Base-by-base conservation (phyloP, 768 basidiomycete species). In the Serendipita sp. region DNA sequence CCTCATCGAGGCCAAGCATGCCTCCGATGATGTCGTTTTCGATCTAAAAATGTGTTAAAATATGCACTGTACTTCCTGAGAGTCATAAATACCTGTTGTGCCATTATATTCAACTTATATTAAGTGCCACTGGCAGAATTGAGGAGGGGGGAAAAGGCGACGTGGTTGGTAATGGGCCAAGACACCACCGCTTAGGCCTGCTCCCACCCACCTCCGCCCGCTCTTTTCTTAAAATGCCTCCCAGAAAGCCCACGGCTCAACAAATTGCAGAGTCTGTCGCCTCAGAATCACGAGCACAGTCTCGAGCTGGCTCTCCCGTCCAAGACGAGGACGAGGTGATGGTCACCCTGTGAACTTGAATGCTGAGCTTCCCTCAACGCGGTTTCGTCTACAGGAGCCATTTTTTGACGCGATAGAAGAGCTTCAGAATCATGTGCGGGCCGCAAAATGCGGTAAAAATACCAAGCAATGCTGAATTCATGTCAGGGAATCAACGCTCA, bases 401-500 rank as follows among this genome's bases (percentile, higher is more conserved):
- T 86, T 78, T 71, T 90, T 90, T 67, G 88, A 89, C 68, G 82
- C 75, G 22, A 80, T 90, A n/a, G 88, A 90, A 67, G 88, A 90
- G 66, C 82, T 90, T 14, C 88, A 90, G 69, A 84, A 87, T 66
- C 85, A 90, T 70, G 88, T 85, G 67, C 31, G 79, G 61, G 24
- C 56, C 2, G 22, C 38, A 48, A 60, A 33, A 66, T 41, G 45
- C 64, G 42, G 60, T 60, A 50, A 24, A 20, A 41, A 50, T 26
- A 41, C 42, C 50, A 60, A 22, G 61, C 45, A 4, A 58, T 33
- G 48, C 61, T 64, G 28, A 61, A 43, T 48, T 48, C 34, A 61
- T 28, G 42, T 5, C 67, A 95, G 92, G 92, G 93, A 14, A 94
- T 95, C 72, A 95, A 93, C 66, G 84, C 92, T 28, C 91, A 95